These are phyloP conservation scores for Toxoplasma gondii DNA, from an alignment of 169 alveolate species.

Conservation along the genomic window DNA sequence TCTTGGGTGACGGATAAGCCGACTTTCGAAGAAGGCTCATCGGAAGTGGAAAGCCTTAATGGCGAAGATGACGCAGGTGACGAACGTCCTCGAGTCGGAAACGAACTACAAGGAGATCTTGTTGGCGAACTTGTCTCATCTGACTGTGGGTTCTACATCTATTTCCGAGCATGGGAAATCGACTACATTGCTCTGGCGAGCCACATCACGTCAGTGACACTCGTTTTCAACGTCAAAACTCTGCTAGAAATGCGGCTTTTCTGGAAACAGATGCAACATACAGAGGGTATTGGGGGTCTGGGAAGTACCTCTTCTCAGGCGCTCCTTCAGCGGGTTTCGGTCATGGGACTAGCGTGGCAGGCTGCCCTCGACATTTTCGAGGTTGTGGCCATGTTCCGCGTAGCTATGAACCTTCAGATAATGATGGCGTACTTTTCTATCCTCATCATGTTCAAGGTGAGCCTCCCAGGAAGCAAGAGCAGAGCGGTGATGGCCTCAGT, in stretches of 20 bases:
- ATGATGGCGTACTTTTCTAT: constrained; percentile 25
- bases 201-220: constrained; percentile 60
- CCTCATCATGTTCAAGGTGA: constrained; percentile 42
- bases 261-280: constrained; percentile 65
- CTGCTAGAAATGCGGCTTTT: constrained; percentile 69
- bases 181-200: constrained; percentile 51
- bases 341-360: constrained; percentile 18
- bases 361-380: constrained; percentile 26
- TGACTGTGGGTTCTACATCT: constrained; percentile 62
- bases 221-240: constrained; percentile 70
- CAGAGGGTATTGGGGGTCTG: constrained; percentile 11
- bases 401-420: background rate
- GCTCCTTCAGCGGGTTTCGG: constrained; percentile 30
- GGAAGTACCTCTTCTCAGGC: constrained; percentile 28
- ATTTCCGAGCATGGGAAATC: constrained; percentile 63
- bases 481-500: background rate
- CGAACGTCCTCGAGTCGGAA: background rate
- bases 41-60: background rate
- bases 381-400: constrained; percentile 34
- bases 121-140: constrained; percentile 63
- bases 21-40: background rate
- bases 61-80: background rate
- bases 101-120: constrained; percentile 21
- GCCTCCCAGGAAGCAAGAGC: background rate
- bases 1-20: background rate